phyloP scores from a whole-genome alignment of 257 asterid species.

The Solanum sejunctum region DNA sequence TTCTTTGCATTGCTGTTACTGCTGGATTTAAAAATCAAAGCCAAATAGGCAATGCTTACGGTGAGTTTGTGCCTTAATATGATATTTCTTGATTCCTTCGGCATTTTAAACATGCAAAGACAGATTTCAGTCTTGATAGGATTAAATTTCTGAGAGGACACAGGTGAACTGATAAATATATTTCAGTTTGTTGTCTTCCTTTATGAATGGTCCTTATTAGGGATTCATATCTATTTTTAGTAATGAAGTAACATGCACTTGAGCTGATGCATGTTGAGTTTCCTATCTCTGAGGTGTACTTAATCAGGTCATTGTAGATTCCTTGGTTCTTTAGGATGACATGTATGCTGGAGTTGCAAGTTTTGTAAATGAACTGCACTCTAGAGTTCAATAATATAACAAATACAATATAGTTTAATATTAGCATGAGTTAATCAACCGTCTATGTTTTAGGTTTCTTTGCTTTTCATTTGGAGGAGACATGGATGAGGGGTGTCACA shows the following conservation, averaged over 20 bases:
- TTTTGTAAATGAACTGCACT: not conserved
- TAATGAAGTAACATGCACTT: not conserved
- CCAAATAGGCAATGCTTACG: conserved; percentile 97
- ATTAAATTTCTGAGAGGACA: not conserved
- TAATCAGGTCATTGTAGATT: not conserved
- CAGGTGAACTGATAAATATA: not conserved
- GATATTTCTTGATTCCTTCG: not conserved
- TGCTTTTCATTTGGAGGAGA: not conserved
- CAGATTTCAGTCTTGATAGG: not conserved
- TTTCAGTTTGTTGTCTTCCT: not conserved
- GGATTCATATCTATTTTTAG: not conserved
- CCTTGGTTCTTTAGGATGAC: not conserved
- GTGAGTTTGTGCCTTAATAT: conserved; percentile 20
- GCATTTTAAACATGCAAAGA: not conserved
- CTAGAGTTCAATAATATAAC: not conserved
- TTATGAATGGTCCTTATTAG: not conserved
- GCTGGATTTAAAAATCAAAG: conserved; percentile 92
- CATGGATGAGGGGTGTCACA: not conserved
- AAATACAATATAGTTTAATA: not conserved
- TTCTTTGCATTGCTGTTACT: conserved; percentile 92
- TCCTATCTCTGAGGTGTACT: not conserved
- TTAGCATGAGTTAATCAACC: not conserved
- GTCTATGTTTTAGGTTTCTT: not conserved
- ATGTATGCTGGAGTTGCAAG: not conserved
- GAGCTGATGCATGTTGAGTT: not conserved